Evolutionary conservation across 2,329 filamentous ascomycete genomes (phyloP).

Genomic region (Hypoxylon sp.): DNA sequence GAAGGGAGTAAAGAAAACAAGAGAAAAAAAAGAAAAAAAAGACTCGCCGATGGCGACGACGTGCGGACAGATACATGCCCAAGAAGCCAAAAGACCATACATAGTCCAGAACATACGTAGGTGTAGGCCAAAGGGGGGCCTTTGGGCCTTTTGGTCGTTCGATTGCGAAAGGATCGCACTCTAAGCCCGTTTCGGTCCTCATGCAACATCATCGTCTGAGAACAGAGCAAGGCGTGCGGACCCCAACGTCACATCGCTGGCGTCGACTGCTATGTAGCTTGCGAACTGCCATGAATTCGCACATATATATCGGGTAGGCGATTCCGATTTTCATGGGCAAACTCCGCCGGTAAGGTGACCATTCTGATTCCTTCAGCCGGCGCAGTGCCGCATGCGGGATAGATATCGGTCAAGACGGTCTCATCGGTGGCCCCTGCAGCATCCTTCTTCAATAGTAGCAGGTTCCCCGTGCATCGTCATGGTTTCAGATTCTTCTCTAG

Average conservation of each 20-base stretch:
- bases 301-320: neutral
- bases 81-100: neutral
- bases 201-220: conserved; percentile 5
- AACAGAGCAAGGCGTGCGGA: neutral
- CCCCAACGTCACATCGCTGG: conserved; percentile 10
- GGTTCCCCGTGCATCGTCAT: neutral
- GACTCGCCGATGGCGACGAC: neutral
- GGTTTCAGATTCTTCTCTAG: conserved; percentile 25
- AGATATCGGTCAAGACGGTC: neutral
- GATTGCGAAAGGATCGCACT: neutral
- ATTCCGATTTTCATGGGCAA: neutral
- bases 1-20: no score
- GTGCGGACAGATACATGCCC: no score
- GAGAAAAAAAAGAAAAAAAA: neutral
- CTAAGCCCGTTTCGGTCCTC: conserved; percentile 4
- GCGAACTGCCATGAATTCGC: neutral
- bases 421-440: neutral
- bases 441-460: no score
- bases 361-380: conserved; percentile 17
- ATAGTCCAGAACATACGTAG: neutral
- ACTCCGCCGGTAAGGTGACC: neutral
- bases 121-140: neutral
- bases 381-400: neutral
- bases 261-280: neutral
- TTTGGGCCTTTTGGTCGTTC: neutral